Base-by-base conservation (phyloP, 169 alveolate genomes). In the Theileria orientalis region DNA sequence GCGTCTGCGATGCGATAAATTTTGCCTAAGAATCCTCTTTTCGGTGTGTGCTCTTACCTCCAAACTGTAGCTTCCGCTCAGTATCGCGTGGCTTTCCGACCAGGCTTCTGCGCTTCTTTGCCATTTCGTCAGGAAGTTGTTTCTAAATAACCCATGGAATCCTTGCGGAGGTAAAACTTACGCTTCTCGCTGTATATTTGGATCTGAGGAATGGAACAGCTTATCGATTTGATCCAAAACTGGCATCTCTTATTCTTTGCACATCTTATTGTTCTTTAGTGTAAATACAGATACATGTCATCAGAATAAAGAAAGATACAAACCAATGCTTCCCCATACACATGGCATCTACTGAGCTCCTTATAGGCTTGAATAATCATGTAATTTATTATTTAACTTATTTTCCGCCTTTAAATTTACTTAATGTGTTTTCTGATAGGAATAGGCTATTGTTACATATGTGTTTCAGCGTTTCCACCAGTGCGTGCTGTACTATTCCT, bases 1-100 rank as follows among this genome's bases (percentile, higher is more conserved):
- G 32, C 16, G 87, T 79, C 69, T 79, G 87, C 35, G 84, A 66
- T n/a, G 84, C 87, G 69, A 79, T 72, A 13, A 79, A 35, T 33
- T 79, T 70, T n/a, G 76, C 84, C 87, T 79, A 62, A 14, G 19
- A 40, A 27, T 23, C 66, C 30, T 14, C 25, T 7, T 29, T 25
- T n/a, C 0, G 11, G 3, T 8, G 57, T 33, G n/a, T 27, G 0
- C 7, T 3, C 64, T 35, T 42, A 79, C 87, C 78, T 79, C 87
- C 30, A 16, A 21, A 0, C 76, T 64, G 51, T 16, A 72, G 27
- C 57, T 41, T 3, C 78, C 74, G 7, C 29, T 51, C 14, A 79
- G 23, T 0, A 79, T 73, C 19, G 71, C 32, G 73, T 79, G 87
- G 11, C 76, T 61, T 44, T 79, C 87, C 19, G 46, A 46, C 87